Percentiles rank a stretch among this genome's conserved stretches.
Evolutionary conservation across 768 basidiomycete species (phyloP).

Genomic region (Gloeopeniophorella convolvens): DNA sequence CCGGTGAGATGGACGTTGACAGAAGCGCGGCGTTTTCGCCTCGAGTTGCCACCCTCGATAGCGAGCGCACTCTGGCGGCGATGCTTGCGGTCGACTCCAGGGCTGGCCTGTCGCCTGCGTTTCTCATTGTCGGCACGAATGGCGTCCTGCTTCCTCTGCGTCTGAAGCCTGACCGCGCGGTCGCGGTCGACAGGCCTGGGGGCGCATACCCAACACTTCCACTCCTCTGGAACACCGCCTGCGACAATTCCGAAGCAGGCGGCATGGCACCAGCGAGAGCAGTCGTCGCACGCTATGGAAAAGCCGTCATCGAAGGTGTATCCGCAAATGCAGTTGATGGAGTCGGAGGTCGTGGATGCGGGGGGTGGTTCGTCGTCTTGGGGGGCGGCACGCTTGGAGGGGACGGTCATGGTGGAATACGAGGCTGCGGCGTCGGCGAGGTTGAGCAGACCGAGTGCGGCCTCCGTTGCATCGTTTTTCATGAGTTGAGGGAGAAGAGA

Average conservation of each 20-base stretch:
- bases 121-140: slow-evolving; percentile 22
- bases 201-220: slow-evolving; percentile 67
- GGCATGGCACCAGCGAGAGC: slow-evolving; percentile 79
- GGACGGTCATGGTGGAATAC: slow-evolving; percentile 33
- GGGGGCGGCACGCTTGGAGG: slow-evolving; percentile 33
- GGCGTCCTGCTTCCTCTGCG: slow-evolving; percentile 31
- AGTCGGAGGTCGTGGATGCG: slow-evolving; percentile 32
- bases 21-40: slow-evolving; percentile 35
- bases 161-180: slow-evolving; percentile 40
- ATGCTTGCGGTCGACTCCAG: slow-evolving; percentile 34
- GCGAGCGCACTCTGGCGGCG: slow-evolving; percentile 32
- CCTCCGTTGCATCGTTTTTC: slow-evolving; percentile 53
- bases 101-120: slow-evolving; percentile 32
- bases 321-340: slow-evolving; percentile 70
- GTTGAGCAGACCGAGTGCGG: slow-evolving; percentile 50
- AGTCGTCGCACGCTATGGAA: slow-evolving; percentile 79
- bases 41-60: slow-evolving; percentile 30
- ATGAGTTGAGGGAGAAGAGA: slow-evolving; percentile 23
- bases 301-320: slow-evolving; percentile 74
- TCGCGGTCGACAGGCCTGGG: slow-evolving; percentile 44
- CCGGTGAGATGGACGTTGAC: slow-evolving; percentile 27
- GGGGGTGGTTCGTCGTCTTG: slow-evolving; percentile 18
- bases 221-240: slow-evolving; percentile 63
- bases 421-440: slow-evolving; percentile 36
- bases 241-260: slow-evolving; percentile 64